Evolutionary conservation across 495 filamentous ascomycete species (phyloP), one percentile per base, ranked within the genome.

Genomic region (Penicillium antarcticum): DNA sequence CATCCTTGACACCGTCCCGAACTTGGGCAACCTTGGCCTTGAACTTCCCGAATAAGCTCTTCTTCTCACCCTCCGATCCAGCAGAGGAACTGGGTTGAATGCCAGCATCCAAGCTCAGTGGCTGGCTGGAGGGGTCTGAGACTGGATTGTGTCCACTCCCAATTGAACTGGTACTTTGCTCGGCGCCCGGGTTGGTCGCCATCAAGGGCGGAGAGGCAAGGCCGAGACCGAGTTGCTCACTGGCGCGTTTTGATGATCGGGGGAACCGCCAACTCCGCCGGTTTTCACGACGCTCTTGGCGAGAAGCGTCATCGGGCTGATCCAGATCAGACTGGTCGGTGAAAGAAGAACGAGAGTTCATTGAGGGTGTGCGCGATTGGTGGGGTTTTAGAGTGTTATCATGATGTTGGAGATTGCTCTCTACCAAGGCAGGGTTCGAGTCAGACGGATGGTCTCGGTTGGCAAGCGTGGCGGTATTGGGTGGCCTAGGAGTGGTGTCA

Each of bases 11-110:
- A 8, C 79, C 82, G 53, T 90, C 86, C 52, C 85, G 89, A 21
- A 84, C 81, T 57, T 91, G 88, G 14, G 86, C 80, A 35, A 94
- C 83, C 69, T 94, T 95, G 54, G 83, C 86, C 62, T 88, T 88
- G 56, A 96, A 80, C 80, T 92, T 95, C 13, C 83, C 85, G 42
- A 95, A 78, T 5, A 90, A 77, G n/a, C 88, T 87, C 53, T 83
- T 88, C 53, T 78, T 77, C 63, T 83, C 79, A 17, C 65, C 80
- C 67, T 74, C 78, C 60, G 70, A 73, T 60, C 62, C 73, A 50
- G 44, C 57, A 53, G 51, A 74, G 29, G 55, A 49, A 42, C 54
- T 55, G 55, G 53, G 66, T 56, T 55, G 65, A 46, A 67, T 56
- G 59, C 68, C 66, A n/a, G 69, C 66, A 53, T 72, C 69, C 46